Conservation (phyloP, 768 basidiomycete genomes). For the Boletus vinaceobasis region DNA sequence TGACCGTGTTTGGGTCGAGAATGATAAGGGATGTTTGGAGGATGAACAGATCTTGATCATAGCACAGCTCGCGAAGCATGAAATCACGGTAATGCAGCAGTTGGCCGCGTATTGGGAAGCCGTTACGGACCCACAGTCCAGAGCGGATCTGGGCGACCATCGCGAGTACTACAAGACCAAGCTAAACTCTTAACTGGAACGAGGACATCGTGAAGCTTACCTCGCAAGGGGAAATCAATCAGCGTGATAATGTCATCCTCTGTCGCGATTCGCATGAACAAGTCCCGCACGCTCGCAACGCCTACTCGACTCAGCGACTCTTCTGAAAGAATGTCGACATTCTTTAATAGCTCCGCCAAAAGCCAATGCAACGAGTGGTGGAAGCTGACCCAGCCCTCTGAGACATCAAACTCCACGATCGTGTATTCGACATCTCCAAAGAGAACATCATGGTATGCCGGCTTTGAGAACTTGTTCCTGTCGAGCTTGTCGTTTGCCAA, state of each 20-base stretch:
- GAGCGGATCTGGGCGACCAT: conserved; percentile 95
- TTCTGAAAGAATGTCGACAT: conserved; percentile 63
- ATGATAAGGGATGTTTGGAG: conserved; percentile 82
- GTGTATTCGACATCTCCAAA: conserved; percentile 60
- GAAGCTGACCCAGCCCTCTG: conserved; percentile 83
- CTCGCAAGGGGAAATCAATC: conserved; percentile 86
- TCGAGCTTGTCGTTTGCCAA: conserved; percentile 68
- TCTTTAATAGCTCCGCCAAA: conserved; percentile 84
- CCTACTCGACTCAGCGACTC: conserved; percentile 51
- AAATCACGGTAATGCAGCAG: conserved; percentile 95
- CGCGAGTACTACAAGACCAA: conserved; percentile 56
- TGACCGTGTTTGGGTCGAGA: conserved; percentile 72
- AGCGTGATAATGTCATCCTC: conserved; percentile 70
- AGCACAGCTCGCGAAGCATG: conserved; percentile 91
- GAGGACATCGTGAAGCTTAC: conserved; percentile 41
- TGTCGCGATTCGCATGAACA: conserved; percentile 58
- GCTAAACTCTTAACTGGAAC: background rate
- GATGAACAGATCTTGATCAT: conserved; percentile 92
- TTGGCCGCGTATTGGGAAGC: conserved; percentile 92
- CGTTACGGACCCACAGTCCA: conserved; percentile 97
- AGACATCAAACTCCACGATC: conserved; percentile 75
- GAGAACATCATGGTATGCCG: conserved; percentile 60
- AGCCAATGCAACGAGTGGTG: conserved; percentile 93
- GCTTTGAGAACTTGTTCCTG: conserved; percentile 56
- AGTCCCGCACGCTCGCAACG: conserved; percentile 52